Evolutionary conservation across 768 basidiomycete genomes (phyloP).

Genomic region (Amanita polypyramis): DNA sequence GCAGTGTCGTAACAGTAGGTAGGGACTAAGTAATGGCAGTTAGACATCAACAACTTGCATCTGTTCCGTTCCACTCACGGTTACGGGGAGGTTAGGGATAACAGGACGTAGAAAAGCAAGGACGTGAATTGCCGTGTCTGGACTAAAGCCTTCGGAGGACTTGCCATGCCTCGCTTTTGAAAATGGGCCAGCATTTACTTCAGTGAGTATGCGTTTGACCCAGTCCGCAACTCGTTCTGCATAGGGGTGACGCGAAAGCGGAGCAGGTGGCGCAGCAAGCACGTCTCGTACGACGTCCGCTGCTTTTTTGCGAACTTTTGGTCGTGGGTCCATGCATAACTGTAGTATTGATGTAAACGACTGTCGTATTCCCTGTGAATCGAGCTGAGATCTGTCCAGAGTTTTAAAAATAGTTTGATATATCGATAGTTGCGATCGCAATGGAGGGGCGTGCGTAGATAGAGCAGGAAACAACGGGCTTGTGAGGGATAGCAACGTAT

Average conservation of each 20-base stretch:
- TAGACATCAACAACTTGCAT: slow-evolving; percentile 1
- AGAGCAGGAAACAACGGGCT: slow-evolving; percentile 70
- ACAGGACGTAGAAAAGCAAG: slow-evolving; percentile 64
- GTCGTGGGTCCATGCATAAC: slow-evolving; percentile 76
- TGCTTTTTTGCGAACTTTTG: slow-evolving; percentile 89
- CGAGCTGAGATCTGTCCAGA: slow-evolving; percentile 66
- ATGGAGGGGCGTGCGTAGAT: slow-evolving; percentile 55
- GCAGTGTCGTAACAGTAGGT: slow-evolving; percentile 52
- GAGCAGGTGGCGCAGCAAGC: slow-evolving; percentile 66
- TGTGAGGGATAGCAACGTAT: slow-evolving; percentile 61
- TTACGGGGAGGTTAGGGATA: slow-evolving; percentile 47
- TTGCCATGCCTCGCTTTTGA: slow-evolving; percentile 49
- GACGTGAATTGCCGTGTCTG: slow-evolving; percentile 70
- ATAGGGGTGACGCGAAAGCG: slow-evolving; percentile 77
- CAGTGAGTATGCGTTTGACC: slow-evolving; percentile 55
- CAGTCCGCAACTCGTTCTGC: slow-evolving; percentile 73
- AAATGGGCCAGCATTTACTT: slow-evolving; percentile 52
- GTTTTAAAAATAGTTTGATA: slow-evolving; percentile 58
- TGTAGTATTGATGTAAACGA: slow-evolving; percentile 80
- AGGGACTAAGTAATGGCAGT: slow-evolving; percentile 41
- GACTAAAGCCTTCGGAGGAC: slow-evolving; percentile 40
- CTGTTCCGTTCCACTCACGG: slow-evolving; percentile 38
- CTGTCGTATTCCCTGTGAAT: slow-evolving; percentile 59
- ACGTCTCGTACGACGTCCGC: slow-evolving; percentile 78
- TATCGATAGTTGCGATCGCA: slow-evolving; percentile 79